Conservation (phyloP, 2,329 filamentous ascomycete species). For the Lizonia empirigonia region DNA sequence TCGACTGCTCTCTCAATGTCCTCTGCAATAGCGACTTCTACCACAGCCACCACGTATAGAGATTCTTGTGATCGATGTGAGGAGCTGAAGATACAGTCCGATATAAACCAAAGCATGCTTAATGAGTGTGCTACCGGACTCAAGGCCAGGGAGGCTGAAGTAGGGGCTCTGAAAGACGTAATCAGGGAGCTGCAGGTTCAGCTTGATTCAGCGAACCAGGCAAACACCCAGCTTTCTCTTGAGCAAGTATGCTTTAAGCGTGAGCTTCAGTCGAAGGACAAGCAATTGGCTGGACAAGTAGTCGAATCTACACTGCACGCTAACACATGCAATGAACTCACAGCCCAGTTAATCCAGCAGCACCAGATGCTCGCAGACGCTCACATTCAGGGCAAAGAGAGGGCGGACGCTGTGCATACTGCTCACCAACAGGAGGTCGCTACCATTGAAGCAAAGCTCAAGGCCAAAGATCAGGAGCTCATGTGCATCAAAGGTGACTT, state of each 20-base stretch:
- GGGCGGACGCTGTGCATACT: background rate
- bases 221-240: background rate
- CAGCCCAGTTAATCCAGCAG: background rate
- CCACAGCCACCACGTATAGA: background rate
- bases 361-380: background rate
- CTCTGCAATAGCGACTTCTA: background rate
- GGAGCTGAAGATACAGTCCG: constrained; percentile 1
- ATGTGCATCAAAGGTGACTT: background rate
- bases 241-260: background rate
- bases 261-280: background rate
- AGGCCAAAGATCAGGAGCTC: background rate
- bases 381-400: background rate
- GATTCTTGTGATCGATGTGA: constrained; percentile 2
- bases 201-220: background rate
- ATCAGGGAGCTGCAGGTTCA: background rate
- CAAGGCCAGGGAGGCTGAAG: background rate
- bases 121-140: background rate
- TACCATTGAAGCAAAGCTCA: background rate
- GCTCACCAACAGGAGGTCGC: background rate
- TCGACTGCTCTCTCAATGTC: background rate
- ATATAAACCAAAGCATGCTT: constrained; percentile 9
- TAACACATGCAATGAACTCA: background rate
- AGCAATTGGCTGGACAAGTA: background rate
- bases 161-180: background rate
- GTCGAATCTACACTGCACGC: background rate